phyloP scores from a whole-genome alignment of 148 eudicot species.

The Beta vulgaris region DNA sequence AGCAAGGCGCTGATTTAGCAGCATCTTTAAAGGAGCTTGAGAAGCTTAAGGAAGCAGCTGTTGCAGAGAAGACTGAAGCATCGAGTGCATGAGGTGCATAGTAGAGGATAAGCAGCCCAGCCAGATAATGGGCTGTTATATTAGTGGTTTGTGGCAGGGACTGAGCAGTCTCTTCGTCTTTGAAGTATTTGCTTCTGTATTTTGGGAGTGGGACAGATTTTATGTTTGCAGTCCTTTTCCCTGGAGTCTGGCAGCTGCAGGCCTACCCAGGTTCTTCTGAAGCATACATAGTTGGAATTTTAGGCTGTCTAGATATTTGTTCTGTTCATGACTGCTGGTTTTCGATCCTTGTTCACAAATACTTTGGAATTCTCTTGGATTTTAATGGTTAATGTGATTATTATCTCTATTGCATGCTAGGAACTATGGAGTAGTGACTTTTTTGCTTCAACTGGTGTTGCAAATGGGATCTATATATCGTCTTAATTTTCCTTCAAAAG shows the following conservation, averaged over 20 bases:
- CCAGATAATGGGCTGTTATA: constrained; percentile 5
- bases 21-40: constrained; percentile 23
- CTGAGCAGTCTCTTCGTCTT: constrained; percentile 10
- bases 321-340: constrained; percentile 13
- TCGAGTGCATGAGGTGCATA: constrained; percentile 23
- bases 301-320: constrained; percentile 21
- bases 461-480: background rate
- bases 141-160: constrained; percentile 8
- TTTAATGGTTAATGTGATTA: constrained; percentile 6
- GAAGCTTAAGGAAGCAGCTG: constrained; percentile 21
- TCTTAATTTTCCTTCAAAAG: too few relatives aligned
- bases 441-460: background rate
- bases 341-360: constrained; percentile 2
- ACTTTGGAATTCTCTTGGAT: constrained; percentile 5
- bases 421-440: background rate
- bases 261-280: constrained; percentile 17
- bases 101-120: background rate
- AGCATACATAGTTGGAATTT: constrained; percentile 17
- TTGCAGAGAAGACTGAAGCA: constrained; percentile 23
- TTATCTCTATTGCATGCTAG: background rate
- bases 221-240: constrained; percentile 11
- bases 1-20: constrained; percentile 24
- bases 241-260: constrained; percentile 18
- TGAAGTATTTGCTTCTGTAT: constrained; percentile 22
- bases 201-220: constrained; percentile 19